phyloP scores from a whole-genome alignment of 768 basidiomycete species.

The Termitomyces sp. region DNA sequence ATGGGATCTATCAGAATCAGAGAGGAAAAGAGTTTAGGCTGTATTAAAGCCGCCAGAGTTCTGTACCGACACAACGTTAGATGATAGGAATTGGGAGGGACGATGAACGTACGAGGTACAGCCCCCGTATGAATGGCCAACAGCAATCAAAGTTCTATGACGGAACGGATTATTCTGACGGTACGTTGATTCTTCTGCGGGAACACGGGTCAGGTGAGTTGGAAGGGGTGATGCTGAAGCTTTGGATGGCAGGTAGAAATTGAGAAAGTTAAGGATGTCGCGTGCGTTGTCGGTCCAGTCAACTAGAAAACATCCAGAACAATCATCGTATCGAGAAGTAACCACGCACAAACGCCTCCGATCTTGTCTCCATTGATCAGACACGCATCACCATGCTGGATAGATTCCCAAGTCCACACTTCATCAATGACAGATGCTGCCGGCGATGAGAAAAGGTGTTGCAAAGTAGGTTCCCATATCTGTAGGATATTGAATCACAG shows the following conservation, averaged over 20 bases:
- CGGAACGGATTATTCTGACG: constrained; percentile 46
- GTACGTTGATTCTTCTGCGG: constrained; percentile 31
- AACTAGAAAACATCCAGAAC: constrained; percentile 32
- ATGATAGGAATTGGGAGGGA: neutral
- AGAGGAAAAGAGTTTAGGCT: constrained; percentile 64
- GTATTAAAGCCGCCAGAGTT: constrained; percentile 56
- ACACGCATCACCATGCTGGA: constrained; percentile 83
- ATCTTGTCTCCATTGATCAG: constrained; percentile 57
- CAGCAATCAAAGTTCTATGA: constrained; percentile 51
- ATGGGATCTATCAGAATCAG: constrained; percentile 81
- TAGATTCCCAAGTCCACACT: constrained; percentile 82
- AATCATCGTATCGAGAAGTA: neutral
- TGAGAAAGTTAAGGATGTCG: constrained; percentile 74
- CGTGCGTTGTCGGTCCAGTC: constrained; percentile 77
- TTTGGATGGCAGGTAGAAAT: constrained; percentile 55
- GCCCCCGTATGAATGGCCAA: constrained; percentile 87
- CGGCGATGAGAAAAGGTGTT: constrained; percentile 40
- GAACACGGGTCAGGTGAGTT: constrained; percentile 46
- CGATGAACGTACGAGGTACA: constrained; percentile 55
- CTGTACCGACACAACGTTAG: neutral
- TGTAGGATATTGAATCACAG: constrained; percentile 25
- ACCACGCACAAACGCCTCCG: constrained; percentile 52
- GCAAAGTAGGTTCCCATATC: constrained; percentile 77
- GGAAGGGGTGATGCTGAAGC: constrained; percentile 36
- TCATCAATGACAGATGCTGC: constrained; percentile 42